These are phyloP conservation scores for Blastomyces percursus DNA, from an alignment of 2,329 filamentous ascomycete species.

Conservation along the genomic window DNA sequence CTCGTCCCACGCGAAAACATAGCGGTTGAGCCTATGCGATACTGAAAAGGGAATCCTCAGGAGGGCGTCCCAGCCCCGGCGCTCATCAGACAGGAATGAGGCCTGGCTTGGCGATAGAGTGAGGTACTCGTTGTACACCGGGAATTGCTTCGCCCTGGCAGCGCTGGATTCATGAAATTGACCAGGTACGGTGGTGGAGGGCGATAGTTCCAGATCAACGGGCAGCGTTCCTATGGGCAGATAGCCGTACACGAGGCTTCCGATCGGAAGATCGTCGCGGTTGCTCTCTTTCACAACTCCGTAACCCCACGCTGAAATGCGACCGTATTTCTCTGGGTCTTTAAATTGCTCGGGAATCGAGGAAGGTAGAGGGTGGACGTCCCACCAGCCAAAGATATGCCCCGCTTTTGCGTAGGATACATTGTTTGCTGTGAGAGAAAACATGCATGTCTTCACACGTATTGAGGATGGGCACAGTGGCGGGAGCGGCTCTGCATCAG, in stretches of 20 bases:
- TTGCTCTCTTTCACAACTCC: constrained; percentile 18
- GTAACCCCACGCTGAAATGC: constrained; percentile 21
- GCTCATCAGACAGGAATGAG: constrained; percentile 8
- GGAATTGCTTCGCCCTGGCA: constrained; percentile 14
- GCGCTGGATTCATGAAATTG: constrained; percentile 16
- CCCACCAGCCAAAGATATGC: constrained; percentile 19
- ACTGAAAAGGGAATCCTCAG: not conserved
- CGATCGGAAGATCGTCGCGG: constrained; percentile 10
- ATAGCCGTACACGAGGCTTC: constrained; percentile 17
- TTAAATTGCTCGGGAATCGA: constrained; percentile 15
- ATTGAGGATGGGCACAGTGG: constrained; percentile 14
- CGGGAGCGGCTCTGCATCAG: constrained; percentile 12
- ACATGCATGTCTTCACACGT: constrained; percentile 14
- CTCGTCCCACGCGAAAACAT: constrained; percentile 17
- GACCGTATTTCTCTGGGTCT: constrained; percentile 16
- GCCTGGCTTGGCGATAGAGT: not conserved
- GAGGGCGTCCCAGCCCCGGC: constrained; percentile 12
- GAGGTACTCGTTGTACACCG: constrained; percentile 19
- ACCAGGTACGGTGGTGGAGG: constrained; percentile 9
- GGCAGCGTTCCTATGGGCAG: constrained; percentile 19
- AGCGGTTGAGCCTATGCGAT: constrained; percentile 14
- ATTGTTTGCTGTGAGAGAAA: constrained; percentile 20
- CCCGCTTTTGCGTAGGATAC: constrained; percentile 15
- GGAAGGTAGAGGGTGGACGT: constrained; percentile 18
- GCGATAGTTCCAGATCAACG: constrained; percentile 16